Percentiles rank a stretch among this genome's conserved stretches.
phyloP scores from a whole-genome alignment of 306 rosid species.

The Carpinus fangiana region DNA sequence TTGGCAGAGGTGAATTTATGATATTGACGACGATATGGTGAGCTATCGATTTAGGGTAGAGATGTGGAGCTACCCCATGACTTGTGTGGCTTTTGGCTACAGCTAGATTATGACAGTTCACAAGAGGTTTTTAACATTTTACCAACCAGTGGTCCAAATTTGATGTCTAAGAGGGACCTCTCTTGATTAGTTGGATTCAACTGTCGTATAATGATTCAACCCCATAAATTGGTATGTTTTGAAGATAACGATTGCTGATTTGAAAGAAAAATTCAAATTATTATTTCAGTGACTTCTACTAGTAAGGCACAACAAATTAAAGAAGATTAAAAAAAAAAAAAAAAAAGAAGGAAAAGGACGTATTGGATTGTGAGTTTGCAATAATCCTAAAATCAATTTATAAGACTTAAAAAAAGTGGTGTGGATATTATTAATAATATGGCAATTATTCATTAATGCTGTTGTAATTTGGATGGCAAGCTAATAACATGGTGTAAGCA shows the following conservation, averaged over 20 bases:
- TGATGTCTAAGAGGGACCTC: constrained; percentile 21
- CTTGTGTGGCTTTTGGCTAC: not conserved
- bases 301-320: not conserved
- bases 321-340: not conserved
- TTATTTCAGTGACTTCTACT: not conserved
- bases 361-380: constrained; percentile 11
- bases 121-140: constrained; percentile 19
- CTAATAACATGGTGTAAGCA: not conserved
- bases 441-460: constrained; percentile 12
- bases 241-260: not conserved
- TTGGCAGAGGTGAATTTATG: no score
- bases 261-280: not conserved
- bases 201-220: not conserved
- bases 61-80: constrained; percentile 12
- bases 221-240: not conserved
- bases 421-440: constrained; percentile 26
- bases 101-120: not conserved
- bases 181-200: not conserved
- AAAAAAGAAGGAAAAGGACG: constrained; percentile 2
- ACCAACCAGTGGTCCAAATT: constrained; percentile 32
- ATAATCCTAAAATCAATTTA: constrained; percentile 30
- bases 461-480: not conserved
- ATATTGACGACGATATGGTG: not conserved
- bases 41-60: constrained; percentile 27
- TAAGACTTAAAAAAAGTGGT: constrained; percentile 23